Conservation (phyloP, 106 monocot genomes). For the Dendrobium officinale region DNA sequence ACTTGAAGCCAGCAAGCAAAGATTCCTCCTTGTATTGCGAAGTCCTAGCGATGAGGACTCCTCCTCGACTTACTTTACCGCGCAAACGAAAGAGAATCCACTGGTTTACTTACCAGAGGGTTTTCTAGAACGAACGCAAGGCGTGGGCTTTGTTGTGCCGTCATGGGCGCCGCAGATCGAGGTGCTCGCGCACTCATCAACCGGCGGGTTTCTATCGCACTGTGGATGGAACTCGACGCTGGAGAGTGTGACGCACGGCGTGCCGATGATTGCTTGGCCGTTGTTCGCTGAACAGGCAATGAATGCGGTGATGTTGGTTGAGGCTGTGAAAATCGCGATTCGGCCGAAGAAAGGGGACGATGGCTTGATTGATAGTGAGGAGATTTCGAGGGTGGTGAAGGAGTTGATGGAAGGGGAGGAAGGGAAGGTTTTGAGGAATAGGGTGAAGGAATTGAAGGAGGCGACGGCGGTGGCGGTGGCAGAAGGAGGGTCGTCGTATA, state of each 20-base stretch:
- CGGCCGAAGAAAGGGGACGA: constrained; percentile 8
- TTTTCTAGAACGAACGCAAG: constrained; percentile 13
- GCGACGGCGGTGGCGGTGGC: constrained; percentile 8
- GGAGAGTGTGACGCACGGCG: constrained; percentile 32
- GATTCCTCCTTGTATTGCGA: constrained; percentile 33
- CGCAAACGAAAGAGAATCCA: constrained; percentile 7
- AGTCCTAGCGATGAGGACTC: constrained; percentile 21
- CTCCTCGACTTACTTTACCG: constrained; percentile 13
- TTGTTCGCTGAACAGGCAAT: constrained; percentile 39
- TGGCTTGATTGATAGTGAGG: constrained; percentile 13
- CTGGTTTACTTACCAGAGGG: constrained; percentile 16
- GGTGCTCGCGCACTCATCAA: constrained; percentile 5
- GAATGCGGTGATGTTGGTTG: constrained; percentile 37
- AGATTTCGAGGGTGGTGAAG: constrained; percentile 23
- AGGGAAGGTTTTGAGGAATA: constrained; percentile 20
- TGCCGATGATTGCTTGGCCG: constrained; percentile 50
- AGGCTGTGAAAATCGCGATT: constrained; percentile 18
- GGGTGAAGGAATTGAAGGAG: constrained; percentile 18
- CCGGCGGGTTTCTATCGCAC: constrained; percentile 37
- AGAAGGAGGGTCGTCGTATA: constrained; percentile 18
- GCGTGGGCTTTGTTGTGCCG: constrained; percentile 16
- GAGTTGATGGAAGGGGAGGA: constrained; percentile 31
- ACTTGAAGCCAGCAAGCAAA: constrained; percentile 26
- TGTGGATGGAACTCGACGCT: constrained; percentile 64
- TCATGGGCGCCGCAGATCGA: constrained; percentile 30